Evolutionary conservation across 805 yeast species (phyloP), one percentile per base, ranked within the genome.

Genomic region (Metschnikowia drakensbergensis): DNA sequence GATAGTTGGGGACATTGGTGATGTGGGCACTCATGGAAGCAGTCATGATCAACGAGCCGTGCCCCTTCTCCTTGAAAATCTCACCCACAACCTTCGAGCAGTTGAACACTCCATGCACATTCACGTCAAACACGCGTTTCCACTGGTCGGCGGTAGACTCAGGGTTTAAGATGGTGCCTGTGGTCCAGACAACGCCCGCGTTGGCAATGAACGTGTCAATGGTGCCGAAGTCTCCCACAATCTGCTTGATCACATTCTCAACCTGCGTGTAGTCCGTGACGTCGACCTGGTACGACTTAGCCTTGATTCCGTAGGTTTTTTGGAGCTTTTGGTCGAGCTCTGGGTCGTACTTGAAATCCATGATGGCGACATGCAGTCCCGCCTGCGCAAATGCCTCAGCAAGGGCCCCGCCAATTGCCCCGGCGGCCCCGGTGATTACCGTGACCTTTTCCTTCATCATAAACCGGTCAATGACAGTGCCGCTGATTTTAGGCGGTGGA

Each of bases 21-120:
- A 90, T 83, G 69, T 84, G 89, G 11, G 88, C 96, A 27, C 94
- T 85, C 87, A 89, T 89, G 35, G 96, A 87, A 4, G 95, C 90
- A 4, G 97, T 89, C 67, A 86, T 76, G 57, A 89, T 81, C 58
- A 90, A 74, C 1, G 95, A 84, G 30, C 97, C 96, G 5, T 67
- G 68, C 13, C 87, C 86, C 61, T 86, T 89, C 59, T 77, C 70
- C 65, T 80, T 80, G 76, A 90, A 90, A 49, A 83, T 74, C 54
- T 71, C 72, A 44, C 96, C 97, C 35, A 83, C 79, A 45, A 77
- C 71, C 70, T 85, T 84, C 52, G 96, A 84, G 61, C 91, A 80
- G 55, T 65, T 64, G 51, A 61, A 65, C 11, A 60, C 62, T 10
- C 66, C 66, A 47, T 65, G 60, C 23, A 65, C 61, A 52, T 65